phyloP scores from a whole-genome alignment of 139 green algal genomes.

The Micromonas commoda region DNA sequence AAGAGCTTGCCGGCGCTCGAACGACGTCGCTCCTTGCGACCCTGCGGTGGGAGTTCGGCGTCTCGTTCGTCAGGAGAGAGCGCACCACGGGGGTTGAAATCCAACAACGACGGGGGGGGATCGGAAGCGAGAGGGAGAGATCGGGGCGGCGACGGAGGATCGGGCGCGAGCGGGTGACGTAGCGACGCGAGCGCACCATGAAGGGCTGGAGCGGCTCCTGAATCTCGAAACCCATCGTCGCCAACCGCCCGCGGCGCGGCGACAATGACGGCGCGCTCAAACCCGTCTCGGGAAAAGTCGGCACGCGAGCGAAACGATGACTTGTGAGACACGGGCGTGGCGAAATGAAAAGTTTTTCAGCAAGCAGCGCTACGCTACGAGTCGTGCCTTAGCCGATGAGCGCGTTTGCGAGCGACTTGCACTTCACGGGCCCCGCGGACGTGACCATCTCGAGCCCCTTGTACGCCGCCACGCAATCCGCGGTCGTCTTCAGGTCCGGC shows the following conservation, averaged over 20 bases:
- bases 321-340: too few species aligned
- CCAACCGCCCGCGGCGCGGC: not conserved
- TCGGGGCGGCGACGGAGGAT: not conserved
- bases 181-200: not conserved
- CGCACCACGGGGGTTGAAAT: not conserved
- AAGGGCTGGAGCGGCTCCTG: not conserved
- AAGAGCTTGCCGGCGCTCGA: not conserved
- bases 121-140: not conserved
- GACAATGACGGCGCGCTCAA: too few species aligned
- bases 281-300: not conserved
- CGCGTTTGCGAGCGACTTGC: not conserved
- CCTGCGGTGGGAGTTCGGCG: not conserved
- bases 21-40: conserved; percentile 5
- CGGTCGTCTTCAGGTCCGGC: conserved; percentile 40
- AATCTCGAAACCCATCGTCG: not conserved
- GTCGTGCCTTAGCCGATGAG: conserved; percentile 5
- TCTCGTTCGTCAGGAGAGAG: too few species aligned
- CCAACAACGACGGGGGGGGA: not conserved
- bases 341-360: conserved; percentile 3
- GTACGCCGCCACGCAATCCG: conserved; percentile 34
- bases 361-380: too few species aligned
- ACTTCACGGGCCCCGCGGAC: not conserved
- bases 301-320: not conserved
- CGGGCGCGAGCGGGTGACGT: not conserved
- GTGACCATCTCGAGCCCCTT: conserved; percentile 6